Evolutionary conservation across 164 flowering plant species (phyloP).

Genomic region (Chimonanthus salicifolius): DNA sequence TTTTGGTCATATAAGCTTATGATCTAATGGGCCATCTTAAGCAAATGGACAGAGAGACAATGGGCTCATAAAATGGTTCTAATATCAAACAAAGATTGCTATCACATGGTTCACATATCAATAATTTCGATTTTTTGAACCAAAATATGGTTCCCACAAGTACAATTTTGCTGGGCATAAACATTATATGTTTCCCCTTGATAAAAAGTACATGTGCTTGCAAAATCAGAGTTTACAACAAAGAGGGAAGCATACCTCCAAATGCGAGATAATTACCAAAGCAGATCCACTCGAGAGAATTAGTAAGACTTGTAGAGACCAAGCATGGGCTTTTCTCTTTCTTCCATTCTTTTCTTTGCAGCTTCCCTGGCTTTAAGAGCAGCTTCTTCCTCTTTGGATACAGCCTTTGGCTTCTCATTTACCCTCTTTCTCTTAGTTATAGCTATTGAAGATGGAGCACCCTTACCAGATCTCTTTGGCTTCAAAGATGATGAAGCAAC

Average conservation of each 20-base stretch:
- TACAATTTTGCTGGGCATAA: no score
- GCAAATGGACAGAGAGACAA: no score
- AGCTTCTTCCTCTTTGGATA: conserved; percentile 79
- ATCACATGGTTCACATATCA: no score
- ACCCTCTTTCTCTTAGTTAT: conserved; percentile 68
- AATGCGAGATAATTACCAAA: background rate
- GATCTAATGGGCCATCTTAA: no score
- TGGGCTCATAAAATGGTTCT: no score
- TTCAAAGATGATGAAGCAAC: conserved; percentile 56
- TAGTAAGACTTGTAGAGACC: conserved; percentile 69
- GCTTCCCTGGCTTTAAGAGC: conserved; percentile 96
- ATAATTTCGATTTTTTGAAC: no score
- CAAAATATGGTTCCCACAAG: no score
- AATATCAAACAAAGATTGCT: no score
- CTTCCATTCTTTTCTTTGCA: conserved; percentile 86
- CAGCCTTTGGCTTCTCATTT: conserved; percentile 59
- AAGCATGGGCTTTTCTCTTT: conserved; percentile 76
- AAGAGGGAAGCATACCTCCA: background rate
- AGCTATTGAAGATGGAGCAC: conserved; percentile 64
- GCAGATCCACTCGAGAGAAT: conserved; percentile 2
- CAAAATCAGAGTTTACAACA: background rate
- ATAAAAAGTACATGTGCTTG: background rate
- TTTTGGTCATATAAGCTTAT: no score
- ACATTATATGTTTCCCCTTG: no score
- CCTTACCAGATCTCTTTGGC: conserved; percentile 63